Evolutionary conservation across 73 alveolate genomes (phyloP).

Genomic region (Halteria grandinella): DNA sequence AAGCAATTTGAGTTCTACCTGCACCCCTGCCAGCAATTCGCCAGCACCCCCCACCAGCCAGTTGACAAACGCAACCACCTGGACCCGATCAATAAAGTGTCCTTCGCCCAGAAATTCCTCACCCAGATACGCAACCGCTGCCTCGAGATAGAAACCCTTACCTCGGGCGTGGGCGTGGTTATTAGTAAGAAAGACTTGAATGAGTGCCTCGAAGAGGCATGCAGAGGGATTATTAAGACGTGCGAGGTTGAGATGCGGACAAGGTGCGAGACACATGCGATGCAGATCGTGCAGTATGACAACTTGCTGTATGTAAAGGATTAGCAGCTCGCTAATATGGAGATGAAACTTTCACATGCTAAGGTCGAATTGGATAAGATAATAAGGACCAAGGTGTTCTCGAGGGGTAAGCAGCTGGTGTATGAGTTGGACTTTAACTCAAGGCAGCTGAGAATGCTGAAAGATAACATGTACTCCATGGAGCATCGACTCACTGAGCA

Average conservation of each 20-base stretch:
- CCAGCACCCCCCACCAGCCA: conserved; percentile 38
- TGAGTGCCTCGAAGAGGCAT: conserved; percentile 51
- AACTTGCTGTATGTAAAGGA: conserved; percentile 38
- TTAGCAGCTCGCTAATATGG: conserved; percentile 37
- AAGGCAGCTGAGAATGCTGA: conserved; percentile 40
- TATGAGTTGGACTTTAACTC: conserved; percentile 45
- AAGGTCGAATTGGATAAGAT: conserved; percentile 45
- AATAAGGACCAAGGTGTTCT: conserved; percentile 31
- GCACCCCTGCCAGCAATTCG: conserved; percentile 60
- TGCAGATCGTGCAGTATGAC: conserved; percentile 18
- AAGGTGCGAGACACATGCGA: conserved; percentile 37
- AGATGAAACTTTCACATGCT: conserved; percentile 24
- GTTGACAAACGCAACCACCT: conserved; percentile 56
- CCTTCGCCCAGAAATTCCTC: conserved; percentile 29
- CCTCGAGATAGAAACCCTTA: conserved; percentile 52
- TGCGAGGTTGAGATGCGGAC: conserved; percentile 57
- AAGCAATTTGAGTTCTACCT: conserved; percentile 23
- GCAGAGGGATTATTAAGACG: conserved; percentile 16
- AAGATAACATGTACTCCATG: conserved; percentile 31
- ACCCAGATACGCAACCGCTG: conserved; percentile 50
- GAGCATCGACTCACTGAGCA: conserved; percentile 39
- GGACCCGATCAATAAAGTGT: conserved; percentile 47
- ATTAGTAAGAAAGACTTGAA: conserved; percentile 45
- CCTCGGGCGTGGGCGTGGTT: conserved; percentile 56
- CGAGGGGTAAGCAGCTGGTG: conserved; percentile 42